phyloP scores from a whole-genome alignment of 2,329 filamentous ascomycete species.

The Clonostachys rosea region DNA sequence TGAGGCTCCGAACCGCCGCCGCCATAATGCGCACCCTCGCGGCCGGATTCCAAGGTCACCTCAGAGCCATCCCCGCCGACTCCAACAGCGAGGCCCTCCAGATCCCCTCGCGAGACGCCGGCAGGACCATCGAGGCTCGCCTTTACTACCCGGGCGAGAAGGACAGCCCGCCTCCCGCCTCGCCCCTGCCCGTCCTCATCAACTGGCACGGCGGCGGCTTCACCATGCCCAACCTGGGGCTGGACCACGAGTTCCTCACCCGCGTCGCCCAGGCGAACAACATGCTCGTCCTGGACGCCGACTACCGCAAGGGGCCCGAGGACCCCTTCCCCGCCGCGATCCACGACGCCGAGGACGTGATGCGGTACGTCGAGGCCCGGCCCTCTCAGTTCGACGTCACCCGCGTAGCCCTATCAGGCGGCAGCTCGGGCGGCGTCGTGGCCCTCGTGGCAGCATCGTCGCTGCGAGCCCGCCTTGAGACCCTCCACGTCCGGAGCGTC shows the following conservation, averaged over 20 bases:
- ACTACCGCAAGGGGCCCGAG: conserved; percentile 34
- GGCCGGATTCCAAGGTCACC: no score
- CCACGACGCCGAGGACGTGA: conserved; percentile 26
- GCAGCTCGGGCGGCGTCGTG: conserved; percentile 39
- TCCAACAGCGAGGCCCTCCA: no score
- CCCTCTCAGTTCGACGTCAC: conserved; percentile 19
- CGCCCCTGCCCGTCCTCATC: conserved; percentile 14
- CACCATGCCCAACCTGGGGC: conserved; percentile 25
- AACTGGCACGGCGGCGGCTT: conserved; percentile 30
- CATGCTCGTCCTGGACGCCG: conserved; percentile 18
- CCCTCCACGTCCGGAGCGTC: conserved; percentile 30
- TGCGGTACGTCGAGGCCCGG: conserved; percentile 17
- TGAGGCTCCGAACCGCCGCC: no score
- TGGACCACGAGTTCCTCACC: conserved; percentile 28
- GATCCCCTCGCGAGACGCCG: no score
- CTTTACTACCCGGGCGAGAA: no score
- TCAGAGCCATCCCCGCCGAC: no score
- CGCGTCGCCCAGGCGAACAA: conserved; percentile 17
- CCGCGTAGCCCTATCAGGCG: conserved; percentile 36
- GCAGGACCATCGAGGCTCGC: no score
- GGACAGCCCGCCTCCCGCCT: no score
- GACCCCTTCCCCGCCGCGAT: conserved; percentile 28
- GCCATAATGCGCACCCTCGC: no score
- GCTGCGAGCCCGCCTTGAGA: conserved; percentile 18
- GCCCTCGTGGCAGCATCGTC: conserved; percentile 22